Evolutionary conservation across 2,329 filamentous ascomycete species (phyloP), one percentile per base, ranked within the genome.

Genomic region (Thermothelomyces thermophilus): DNA sequence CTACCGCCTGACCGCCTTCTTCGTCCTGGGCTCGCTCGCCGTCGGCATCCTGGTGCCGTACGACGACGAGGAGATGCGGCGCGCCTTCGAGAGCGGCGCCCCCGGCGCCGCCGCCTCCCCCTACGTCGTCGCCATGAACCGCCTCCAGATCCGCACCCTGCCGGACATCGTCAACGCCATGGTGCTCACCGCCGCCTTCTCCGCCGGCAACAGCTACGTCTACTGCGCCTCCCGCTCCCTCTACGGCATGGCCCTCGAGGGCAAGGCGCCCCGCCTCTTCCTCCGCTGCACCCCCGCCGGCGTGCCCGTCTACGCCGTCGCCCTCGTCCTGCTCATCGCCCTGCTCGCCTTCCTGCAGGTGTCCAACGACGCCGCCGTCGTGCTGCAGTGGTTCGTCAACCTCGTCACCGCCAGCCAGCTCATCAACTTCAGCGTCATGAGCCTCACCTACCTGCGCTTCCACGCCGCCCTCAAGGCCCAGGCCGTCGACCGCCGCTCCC

Each of bases 1-100:
- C 66, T 87, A 84, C 65, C 82, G 86, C 42, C 71, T 89, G 28
- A 83, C 82, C 0, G 68, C 75, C 1, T 87, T 89, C 68, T 88
- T 87, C 66, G 75, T 87, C n/a, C 71, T 88, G 51, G 76, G 81
- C 49, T 79, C 76, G 6, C 69, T 86, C 3, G 72, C 71, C n/a
- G 74, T 83, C 10, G 79, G 79, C 4, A 77, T 82, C 45, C 57
- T 82, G 42, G 73, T 84, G 45, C 71, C 82, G 3, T 76, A 78
- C 62, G 72, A 82, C 47, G 79, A 83, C 57, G 57, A 69, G 1
- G 74, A 74, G 35, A 66, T 84, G 57, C 68, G 59, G 2, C 68
- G 66, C 8, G 80, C 80, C 0, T 82, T 81, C 57, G 63, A 66
- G 4, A 66, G 69, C 1, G 71, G 69, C 41, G 69, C 73, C 16